These are phyloP conservation scores for Malus sieversii DNA, from an alignment of 306 rosid genomes.

Conservation along the genomic window DNA sequence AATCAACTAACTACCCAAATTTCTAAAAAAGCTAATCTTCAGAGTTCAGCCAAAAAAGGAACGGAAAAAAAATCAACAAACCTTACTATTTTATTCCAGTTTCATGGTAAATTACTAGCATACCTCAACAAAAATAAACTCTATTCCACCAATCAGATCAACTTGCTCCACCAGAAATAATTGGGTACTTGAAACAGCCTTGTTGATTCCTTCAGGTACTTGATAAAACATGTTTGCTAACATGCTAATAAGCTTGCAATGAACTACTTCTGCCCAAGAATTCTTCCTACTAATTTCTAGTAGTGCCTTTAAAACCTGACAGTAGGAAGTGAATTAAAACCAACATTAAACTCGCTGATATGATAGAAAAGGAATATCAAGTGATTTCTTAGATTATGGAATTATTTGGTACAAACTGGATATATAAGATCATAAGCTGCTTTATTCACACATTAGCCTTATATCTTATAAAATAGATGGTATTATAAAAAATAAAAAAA, in stretches of 20 bases:
- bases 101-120: conserved; percentile 12
- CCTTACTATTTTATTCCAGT: neutral
- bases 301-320: conserved; percentile 73
- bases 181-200: conserved; percentile 35
- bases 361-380: neutral
- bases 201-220: conserved; percentile 45
- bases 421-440: neutral
- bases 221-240: conserved; percentile 91
- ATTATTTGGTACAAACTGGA: neutral
- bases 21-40: neutral
- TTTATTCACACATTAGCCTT: neutral
- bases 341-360: conserved; percentile 23
- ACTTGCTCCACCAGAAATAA: conserved; percentile 77
- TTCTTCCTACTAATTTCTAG: conserved; percentile 66
- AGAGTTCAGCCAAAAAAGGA: neutral
- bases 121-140: conserved; percentile 87
- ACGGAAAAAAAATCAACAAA: neutral
- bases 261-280: conserved; percentile 97
- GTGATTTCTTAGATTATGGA: neutral
- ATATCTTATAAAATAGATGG: neutral
- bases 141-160: conserved; percentile 90
- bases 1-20: neutral
- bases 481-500: too few species aligned
- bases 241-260: conserved; percentile 83
- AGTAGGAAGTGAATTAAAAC: conserved; percentile 21